These are phyloP conservation scores for Metrosideros polymorpha DNA, from an alignment of 441 rosid species.

Conservation along the genomic window DNA sequence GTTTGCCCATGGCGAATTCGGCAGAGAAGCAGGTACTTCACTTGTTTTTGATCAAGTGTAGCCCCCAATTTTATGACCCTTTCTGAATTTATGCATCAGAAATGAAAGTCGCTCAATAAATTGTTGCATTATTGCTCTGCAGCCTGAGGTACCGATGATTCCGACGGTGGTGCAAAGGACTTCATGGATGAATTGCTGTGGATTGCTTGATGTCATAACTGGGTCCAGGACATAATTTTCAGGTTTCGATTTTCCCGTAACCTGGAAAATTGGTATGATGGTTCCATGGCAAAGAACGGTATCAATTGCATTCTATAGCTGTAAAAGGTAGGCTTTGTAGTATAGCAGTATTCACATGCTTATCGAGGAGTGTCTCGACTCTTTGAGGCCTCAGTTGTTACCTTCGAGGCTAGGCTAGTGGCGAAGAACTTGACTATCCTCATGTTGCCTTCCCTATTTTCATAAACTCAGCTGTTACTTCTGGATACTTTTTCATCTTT, in stretches of 20 bases:
- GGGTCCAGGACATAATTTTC: background rate
- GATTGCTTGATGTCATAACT: background rate
- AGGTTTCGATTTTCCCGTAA: background rate
- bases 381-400: background rate
- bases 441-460: background rate
- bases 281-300: background rate
- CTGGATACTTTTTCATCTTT: background rate
- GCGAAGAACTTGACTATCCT: background rate
- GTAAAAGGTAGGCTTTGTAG: background rate
- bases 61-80: background rate
- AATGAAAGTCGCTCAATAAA: background rate
- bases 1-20: background rate
- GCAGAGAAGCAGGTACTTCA: accelerated
- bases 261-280: background rate
- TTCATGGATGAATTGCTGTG: background rate
- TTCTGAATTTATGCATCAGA: background rate
- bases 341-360: background rate
- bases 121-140: background rate
- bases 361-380: background rate
- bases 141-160: background rate
- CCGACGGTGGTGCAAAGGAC: background rate
- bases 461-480: background rate
- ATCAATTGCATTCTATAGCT: background rate
- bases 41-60: background rate
- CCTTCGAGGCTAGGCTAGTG: background rate